Evolutionary conservation across 768 basidiomycete species (phyloP).

Genomic region (Podaxis sp.): DNA sequence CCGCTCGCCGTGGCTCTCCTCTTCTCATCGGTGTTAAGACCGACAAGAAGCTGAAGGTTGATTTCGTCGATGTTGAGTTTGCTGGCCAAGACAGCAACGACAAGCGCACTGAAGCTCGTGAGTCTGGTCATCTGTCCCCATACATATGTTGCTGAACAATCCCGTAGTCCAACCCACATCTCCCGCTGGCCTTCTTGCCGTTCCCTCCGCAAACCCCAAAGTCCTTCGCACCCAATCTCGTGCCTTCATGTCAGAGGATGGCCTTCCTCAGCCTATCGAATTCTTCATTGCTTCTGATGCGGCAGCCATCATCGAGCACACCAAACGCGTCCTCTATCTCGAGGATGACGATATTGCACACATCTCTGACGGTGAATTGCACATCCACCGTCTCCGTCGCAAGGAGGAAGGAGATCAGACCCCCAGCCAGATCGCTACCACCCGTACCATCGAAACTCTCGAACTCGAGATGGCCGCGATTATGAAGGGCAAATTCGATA

Average conservation of each 20-base stretch:
- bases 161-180: slow-evolving; percentile 47
- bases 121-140: slow-evolving; percentile 23
- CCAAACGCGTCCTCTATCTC: slow-evolving; percentile 96
- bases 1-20: slow-evolving; percentile 95
- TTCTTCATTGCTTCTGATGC: slow-evolving; percentile 99
- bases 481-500: slow-evolving; percentile 99
- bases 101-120: slow-evolving; percentile 39
- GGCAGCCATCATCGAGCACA: slow-evolving; percentile 95
- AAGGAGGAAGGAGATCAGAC: slow-evolving; percentile 70
- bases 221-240: slow-evolving; percentile 93
- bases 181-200: slow-evolving; percentile 62
- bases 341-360: slow-evolving; percentile 99
- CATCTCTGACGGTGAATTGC: slow-evolving; percentile 94
- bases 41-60: slow-evolving; percentile 99
- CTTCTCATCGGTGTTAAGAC: slow-evolving; percentile 98
- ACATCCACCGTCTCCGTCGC: slow-evolving; percentile 96
- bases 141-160: slow-evolving; percentile 6
- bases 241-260: slow-evolving; percentile 98
- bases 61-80: slow-evolving; percentile 98
- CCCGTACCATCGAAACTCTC: slow-evolving; percentile 95
- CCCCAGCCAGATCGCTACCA: slow-evolving; percentile 62
- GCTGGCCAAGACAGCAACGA: slow-evolving; percentile 65
- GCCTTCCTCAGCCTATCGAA: slow-evolving; percentile 97
- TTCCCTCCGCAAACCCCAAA: slow-evolving; percentile 66
- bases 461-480: slow-evolving; percentile 99